Conservation (phyloP, 2,329 filamentous ascomycete genomes). For the Leptographium lundbergii region DNA sequence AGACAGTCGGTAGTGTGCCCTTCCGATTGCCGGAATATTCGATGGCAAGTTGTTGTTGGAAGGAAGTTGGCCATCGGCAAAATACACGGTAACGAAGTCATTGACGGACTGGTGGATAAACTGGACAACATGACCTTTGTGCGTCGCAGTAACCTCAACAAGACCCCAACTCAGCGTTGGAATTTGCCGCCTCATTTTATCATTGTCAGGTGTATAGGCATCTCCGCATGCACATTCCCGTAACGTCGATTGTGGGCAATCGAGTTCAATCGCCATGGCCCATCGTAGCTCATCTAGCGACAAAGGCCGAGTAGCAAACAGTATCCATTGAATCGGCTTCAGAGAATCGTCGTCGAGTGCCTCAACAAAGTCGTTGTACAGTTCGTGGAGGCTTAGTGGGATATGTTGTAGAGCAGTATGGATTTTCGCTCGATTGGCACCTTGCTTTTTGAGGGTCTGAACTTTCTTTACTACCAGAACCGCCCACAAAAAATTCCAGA, state of each 20-base stretch:
- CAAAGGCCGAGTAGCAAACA: neutral
- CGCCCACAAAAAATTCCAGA: neutral
- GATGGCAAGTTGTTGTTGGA: neutral
- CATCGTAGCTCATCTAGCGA: neutral
- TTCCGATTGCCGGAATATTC: neutral
- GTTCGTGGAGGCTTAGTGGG: neutral
- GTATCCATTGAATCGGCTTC: neutral
- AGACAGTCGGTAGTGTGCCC: neutral
- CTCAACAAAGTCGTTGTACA: neutral
- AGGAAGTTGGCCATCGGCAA: neutral
- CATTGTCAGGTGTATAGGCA: neutral
- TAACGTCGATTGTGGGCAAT: constrained; percentile 9
- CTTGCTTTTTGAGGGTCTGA: neutral
- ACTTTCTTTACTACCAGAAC: neutral
- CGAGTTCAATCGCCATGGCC: neutral
- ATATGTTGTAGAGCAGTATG: neutral
- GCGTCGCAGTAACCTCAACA: neutral
- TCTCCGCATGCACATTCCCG: constrained; percentile 10
- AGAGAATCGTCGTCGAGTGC: neutral
- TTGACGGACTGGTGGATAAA: neutral
- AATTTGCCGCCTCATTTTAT: neutral
- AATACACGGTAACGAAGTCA: neutral
- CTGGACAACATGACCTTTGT: neutral
- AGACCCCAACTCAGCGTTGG: neutral
- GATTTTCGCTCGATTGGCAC: neutral